Percentiles rank a stretch among this genome's conserved stretches.
Conservation (phyloP, 108 stramenopile species). For the Nannochloropsis granulata region DNA sequence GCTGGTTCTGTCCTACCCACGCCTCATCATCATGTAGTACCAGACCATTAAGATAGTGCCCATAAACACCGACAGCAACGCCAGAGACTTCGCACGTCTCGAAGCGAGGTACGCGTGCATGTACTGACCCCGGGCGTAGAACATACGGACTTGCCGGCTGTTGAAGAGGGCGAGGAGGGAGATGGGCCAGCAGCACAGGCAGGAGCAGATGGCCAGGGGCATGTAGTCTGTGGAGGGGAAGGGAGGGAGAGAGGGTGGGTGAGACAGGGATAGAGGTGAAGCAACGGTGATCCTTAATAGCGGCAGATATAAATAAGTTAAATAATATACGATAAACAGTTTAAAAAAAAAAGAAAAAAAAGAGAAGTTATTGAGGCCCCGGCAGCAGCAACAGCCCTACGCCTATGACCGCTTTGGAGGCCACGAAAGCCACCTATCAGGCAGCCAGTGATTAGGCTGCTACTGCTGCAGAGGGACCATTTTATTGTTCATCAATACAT, state of each 20-base stretch:
- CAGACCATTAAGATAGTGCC: neutral
- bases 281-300: neutral
- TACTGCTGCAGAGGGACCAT: too few species aligned
- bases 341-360: too few species aligned
- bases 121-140: neutral
- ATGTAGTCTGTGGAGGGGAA: neutral
- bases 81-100: neutral
- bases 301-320: too few species aligned
- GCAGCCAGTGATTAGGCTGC: too few species aligned
- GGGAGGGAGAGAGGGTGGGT: neutral
- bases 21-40: neutral
- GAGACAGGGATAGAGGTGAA: neutral
- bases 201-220: neutral
- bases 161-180: neutral
- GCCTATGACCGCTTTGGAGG: too few species aligned
- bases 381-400: too few species aligned
- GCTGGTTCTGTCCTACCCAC: neutral
- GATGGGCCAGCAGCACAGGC: neutral
- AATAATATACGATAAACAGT: too few species aligned
- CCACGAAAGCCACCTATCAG: too few species aligned
- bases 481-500: too few species aligned
- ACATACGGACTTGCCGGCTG: neutral
- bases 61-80: neutral
- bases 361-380: too few species aligned
- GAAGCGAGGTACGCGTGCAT: neutral